Evolutionary conservation across 164 flowering plant species (phyloP), one percentile per base, ranked within the genome.

Genomic region (Nymphaea colorata): DNA sequence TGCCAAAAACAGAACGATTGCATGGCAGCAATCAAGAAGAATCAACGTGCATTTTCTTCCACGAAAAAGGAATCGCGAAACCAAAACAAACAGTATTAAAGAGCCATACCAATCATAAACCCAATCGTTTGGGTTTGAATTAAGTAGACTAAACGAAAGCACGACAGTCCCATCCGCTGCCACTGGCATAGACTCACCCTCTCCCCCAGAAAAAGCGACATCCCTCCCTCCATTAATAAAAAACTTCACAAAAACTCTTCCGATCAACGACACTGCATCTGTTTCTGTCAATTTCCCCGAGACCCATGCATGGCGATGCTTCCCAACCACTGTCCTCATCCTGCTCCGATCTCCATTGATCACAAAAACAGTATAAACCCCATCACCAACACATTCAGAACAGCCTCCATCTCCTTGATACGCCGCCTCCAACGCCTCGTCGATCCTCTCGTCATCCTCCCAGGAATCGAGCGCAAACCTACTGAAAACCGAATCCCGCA

Each of bases 141-240:
- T 90, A 67, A 91, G 78, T 78, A 94, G 78, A 74, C 82, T 91
- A 66, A 94, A 94, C 0, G 97, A 91, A 59, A 94, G 93, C 67
- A 90, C 87, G 41, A 90, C 75, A 67, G 72, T 88, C 63, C 99
- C 97, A 84, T 94, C 96, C 4, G 99, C 89, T 61, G 96, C 99
- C 6, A 94, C 96, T 8, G 99, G 97, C 95, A 91, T 91, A 75
- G 91, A 90, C 80, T 87, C 97, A 44, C 81, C 74, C 8, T 62
- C 87, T 51, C 73, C 82, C 69, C 83, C 81, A 63, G 62, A 42
- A 44, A 74, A 64, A 5, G 89, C 86, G 44, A 83, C 88, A 43
- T 83, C 86, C 72, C 73, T 93, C 55, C 89, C 93, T 68, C 96
- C 99, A 71, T 88, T 91, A 68, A 80, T 79, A 76, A 94, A 91